phyloP scores from a whole-genome alignment of 345 rosid genomes.

The Kernera saxatilis region DNA sequence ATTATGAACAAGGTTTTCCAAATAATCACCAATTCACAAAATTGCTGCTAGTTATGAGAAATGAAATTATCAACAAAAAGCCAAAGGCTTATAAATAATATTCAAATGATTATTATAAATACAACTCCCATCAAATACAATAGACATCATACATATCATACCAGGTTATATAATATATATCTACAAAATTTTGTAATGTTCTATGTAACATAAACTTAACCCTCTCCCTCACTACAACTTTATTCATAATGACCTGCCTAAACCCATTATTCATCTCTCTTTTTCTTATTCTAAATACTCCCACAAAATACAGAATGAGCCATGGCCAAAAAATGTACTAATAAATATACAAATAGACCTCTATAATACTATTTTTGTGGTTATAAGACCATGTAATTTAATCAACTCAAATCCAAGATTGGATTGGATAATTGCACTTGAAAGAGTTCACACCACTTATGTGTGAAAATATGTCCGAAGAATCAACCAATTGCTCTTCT shows the following conservation, averaged over 20 bases:
- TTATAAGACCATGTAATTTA: not conserved
- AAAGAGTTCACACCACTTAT: constrained; percentile 87
- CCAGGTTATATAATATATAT: not conserved
- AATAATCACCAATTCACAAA: not conserved
- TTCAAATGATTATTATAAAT: not conserved
- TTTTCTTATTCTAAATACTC: constrained; percentile 10
- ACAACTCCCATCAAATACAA: constrained; percentile 22
- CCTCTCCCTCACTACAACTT: constrained; percentile 8
- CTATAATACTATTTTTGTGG: constrained; percentile 3
- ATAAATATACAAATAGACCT: constrained; percentile 17
- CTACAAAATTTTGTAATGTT: constrained; percentile 25
- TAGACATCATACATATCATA: not conserved
- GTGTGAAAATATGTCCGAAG: constrained; percentile 83
- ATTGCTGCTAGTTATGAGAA: not conserved
- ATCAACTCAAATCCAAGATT: constrained; percentile 64
- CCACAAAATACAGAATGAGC: not conserved
- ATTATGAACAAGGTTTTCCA: too few species aligned
- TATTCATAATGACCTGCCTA: constrained; percentile 25
- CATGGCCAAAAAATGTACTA: constrained; percentile 15
- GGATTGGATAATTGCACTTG: constrained; percentile 71
- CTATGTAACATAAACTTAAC: constrained; percentile 17
- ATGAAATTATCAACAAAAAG: not conserved
- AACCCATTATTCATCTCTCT: constrained; percentile 15
- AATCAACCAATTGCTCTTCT: constrained; percentile 73
- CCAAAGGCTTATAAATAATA: not conserved